phyloP scores from a whole-genome alignment of 148 eudicot species.

The Fagopyrum esculentum region DNA sequence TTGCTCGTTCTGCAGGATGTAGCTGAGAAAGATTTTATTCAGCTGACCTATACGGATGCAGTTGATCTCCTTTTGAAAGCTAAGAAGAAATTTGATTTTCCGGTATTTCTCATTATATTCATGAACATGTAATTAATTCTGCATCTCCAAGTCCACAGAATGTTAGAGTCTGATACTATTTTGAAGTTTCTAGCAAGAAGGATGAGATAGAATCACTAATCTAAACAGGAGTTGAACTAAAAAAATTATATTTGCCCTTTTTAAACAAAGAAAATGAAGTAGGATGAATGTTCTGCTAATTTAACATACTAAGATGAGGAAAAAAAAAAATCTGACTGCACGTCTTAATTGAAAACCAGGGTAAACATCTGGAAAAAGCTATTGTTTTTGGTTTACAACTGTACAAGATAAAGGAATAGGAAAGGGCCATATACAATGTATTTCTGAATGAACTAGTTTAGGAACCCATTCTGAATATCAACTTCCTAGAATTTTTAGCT shows the following conservation, averaged over 20 bases:
- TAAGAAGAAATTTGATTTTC: conserved; percentile 81
- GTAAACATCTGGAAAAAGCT: too few species aligned
- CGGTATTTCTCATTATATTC: conserved; percentile 39
- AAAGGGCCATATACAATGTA: too few species aligned
- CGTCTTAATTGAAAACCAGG: too few species aligned
- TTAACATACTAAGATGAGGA: neutral
- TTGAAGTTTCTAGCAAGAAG: too few species aligned
- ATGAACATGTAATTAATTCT: neutral
- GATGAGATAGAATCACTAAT: too few species aligned
- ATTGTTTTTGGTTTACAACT: too few species aligned
- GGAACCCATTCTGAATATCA: too few species aligned
- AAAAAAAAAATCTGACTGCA: neutral
- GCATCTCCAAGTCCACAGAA: neutral
- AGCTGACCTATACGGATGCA: conserved; percentile 95
- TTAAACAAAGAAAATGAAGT: neutral
- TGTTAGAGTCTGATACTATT: neutral
- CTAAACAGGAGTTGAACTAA: too few species aligned
- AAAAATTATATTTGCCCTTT: neutral
- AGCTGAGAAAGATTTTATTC: conserved; percentile 76
- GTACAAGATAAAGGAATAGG: too few species aligned
- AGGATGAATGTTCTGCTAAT: neutral
- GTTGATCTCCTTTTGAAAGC: conserved; percentile 69
- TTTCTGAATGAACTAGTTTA: too few species aligned
- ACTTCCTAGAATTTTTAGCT: too few species aligned
- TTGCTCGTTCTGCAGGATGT: conserved; percentile 59